phyloP scores from a whole-genome alignment of 345 rosid genomes.

The Eucalyptus curtisii region DNA sequence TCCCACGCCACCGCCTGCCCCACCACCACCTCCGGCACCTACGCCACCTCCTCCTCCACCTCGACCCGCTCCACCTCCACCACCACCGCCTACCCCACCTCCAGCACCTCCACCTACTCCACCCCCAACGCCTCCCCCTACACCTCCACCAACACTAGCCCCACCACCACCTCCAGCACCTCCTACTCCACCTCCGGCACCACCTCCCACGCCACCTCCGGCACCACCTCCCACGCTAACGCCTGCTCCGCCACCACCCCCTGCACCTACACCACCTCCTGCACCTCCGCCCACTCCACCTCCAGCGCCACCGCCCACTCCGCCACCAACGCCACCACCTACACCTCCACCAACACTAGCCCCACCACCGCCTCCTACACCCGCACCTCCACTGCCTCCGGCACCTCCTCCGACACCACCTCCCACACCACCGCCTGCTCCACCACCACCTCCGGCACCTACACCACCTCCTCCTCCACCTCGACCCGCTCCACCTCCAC shows the following conservation, averaged over 20 bases:
- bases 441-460: background rate
- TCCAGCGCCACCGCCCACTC: background rate
- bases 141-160: background rate
- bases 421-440: background rate
- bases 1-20: background rate
- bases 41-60: background rate
- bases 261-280: background rate
- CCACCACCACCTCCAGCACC: too few relatives aligned
- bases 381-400: background rate
- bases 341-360: background rate
- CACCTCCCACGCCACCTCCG: background rate
- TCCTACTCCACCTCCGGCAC: background rate
- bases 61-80: background rate
- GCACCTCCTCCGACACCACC: background rate
- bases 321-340: too few relatives aligned
- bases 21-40: background rate
- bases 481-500: background rate
- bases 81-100: rapidly evolving
- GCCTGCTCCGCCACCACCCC: background rate
- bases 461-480: background rate
- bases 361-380: too few relatives aligned
- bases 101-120: too few relatives aligned
- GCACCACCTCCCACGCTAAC: background rate
- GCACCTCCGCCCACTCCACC: background rate
- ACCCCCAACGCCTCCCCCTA: too few relatives aligned